Conservation (phyloP, 441 rosid species). For the Capsella rubella region DNA sequence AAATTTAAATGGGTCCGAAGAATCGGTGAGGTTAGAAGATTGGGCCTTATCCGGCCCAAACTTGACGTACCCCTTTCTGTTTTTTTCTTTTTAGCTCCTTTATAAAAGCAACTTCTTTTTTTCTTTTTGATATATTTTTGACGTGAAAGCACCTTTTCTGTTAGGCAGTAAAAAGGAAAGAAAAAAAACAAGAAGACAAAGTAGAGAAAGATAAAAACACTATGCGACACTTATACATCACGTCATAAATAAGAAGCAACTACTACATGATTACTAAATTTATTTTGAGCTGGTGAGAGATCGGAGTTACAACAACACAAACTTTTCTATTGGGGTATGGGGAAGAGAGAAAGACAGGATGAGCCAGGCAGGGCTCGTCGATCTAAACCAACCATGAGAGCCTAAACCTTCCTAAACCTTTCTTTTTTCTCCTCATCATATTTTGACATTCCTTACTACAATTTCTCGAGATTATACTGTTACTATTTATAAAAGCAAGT, state of each 20-base stretch:
- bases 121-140: background rate
- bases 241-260: slow-evolving; percentile 23
- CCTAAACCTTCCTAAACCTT: background rate
- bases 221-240: slow-evolving; percentile 42
- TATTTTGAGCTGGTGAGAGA: slow-evolving; percentile 34
- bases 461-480: background rate
- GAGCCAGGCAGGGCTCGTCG: slow-evolving; percentile 18
- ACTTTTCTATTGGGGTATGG: slow-evolving; percentile 33
- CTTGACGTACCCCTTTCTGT: background rate
- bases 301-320: slow-evolving; percentile 31
- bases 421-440: background rate
- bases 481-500: background rate
- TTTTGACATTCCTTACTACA: slow-evolving; percentile 16
- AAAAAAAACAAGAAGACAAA: background rate
- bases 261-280: slow-evolving; percentile 21
- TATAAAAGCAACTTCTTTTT: slow-evolving; percentile 3
- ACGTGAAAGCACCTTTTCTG: slow-evolving; percentile 20
- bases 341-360: slow-evolving; percentile 29
- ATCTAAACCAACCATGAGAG: slow-evolving; percentile 43
- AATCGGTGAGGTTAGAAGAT: too few relatives aligned
- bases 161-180: background rate
- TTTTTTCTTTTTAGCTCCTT: background rate
- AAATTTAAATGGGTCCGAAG: background rate
- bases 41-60: slow-evolving; percentile 7
- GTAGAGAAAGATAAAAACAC: slow-evolving; percentile 28